phyloP scores from a whole-genome alignment of 495 filamentous ascomycete species.

The Penicillium simplicissimum region DNA sequence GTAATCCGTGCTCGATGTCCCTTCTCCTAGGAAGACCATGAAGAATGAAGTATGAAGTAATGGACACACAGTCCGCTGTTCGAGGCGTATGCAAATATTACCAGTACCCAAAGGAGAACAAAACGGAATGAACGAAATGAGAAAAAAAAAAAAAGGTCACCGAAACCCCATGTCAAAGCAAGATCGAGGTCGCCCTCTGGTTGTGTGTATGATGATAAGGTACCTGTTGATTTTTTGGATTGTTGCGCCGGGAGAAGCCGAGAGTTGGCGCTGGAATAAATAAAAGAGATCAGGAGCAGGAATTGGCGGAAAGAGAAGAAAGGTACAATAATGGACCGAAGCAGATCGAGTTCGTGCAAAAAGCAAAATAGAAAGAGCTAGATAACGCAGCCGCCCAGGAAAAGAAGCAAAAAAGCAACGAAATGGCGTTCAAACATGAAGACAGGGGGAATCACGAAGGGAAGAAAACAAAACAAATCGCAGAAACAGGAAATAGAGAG shows the following conservation, averaged over 20 bases:
- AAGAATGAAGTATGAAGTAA: too few species aligned
- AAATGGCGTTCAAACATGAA: background rate
- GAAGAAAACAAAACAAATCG: constrained; percentile 5
- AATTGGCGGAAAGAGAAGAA: background rate
- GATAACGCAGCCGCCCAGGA: constrained; percentile 24
- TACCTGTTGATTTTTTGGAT: constrained; percentile 14
- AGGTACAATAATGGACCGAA: background rate
- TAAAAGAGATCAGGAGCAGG: background rate
- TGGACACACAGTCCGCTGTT: constrained; percentile 10
- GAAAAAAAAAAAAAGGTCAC: background rate
- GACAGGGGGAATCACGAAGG: constrained; percentile 15
- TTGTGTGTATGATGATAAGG: constrained; percentile 22
- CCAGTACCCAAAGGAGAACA: constrained; percentile 13
- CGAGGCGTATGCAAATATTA: constrained; percentile 14
- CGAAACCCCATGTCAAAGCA: constrained; percentile 19
- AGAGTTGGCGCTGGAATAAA: constrained; percentile 1
- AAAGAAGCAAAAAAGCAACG: background rate
- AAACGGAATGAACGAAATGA: background rate
- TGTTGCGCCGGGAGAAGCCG: background rate
- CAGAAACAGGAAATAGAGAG: constrained; percentile 1
- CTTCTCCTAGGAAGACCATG: constrained; percentile 17
- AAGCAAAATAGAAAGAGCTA: constrained; percentile 12
- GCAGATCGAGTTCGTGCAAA: background rate
- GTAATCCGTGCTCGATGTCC: constrained; percentile 13
- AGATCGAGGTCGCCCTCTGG: constrained; percentile 34